Evolutionary conservation across 169 alveolate genomes (phyloP).

Genomic region (Plasmodium blacklocki): DNA sequence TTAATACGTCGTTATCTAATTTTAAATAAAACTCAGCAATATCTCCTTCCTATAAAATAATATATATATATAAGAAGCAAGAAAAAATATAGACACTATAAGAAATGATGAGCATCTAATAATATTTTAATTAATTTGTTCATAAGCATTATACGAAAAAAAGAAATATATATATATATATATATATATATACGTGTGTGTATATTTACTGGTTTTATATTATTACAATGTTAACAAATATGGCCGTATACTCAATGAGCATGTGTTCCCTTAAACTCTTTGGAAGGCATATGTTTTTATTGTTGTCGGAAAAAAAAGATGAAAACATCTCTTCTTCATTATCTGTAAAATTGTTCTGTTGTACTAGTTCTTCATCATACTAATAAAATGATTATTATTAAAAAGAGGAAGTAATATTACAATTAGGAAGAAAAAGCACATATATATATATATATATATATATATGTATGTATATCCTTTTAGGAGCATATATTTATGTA

Average conservation of each 20-base stretch:
- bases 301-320: slow-evolving; percentile 16
- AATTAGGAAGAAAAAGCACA: background rate
- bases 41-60: slow-evolving; percentile 37
- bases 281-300: slow-evolving; percentile 23
- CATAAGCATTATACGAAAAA: background rate
- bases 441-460: background rate
- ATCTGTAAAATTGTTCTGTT: background rate
- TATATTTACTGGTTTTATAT: background rate
- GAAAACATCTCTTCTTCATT: slow-evolving; percentile 45
- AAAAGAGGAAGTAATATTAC: background rate
- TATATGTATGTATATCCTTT: background rate
- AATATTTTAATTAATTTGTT: background rate
- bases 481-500: too few relatives aligned
- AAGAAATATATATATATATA: background rate
- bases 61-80: background rate
- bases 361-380: background rate
- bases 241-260: slow-evolving; percentile 48
- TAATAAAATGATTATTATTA: background rate
- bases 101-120: background rate
- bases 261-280: slow-evolving; percentile 58
- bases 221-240: slow-evolving; percentile 53
- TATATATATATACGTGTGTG: background rate
- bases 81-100: background rate
- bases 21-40: slow-evolving; percentile 60
- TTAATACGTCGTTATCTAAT: slow-evolving; percentile 44